These are phyloP conservation scores for Ehretia macrophylla DNA, from an alignment of 257 asterid genomes.

Conservation along the genomic window DNA sequence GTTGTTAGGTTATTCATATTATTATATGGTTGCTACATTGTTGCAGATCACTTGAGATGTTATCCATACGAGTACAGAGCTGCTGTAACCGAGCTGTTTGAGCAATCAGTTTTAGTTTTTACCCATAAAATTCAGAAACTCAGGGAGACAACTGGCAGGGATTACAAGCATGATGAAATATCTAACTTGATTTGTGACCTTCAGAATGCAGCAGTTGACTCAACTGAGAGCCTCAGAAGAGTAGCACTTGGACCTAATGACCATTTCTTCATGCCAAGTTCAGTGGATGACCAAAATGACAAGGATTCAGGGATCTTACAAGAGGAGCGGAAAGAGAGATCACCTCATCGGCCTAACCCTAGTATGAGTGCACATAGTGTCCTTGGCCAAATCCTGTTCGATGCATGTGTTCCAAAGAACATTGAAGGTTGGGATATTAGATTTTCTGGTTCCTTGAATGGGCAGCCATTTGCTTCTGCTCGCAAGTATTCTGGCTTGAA, in stretches of 20 bases:
- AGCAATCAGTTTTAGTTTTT: constrained; percentile 54
- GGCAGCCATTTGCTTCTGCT: constrained; percentile 59
- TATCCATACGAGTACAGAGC: constrained; percentile 44
- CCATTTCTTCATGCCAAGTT: constrained; percentile 79
- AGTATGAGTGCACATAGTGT: constrained; percentile 67
- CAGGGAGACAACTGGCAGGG: constrained; percentile 47
- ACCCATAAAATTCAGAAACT: constrained; percentile 50
- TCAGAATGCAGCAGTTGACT: constrained; percentile 82
- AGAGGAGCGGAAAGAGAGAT: constrained; percentile 50
- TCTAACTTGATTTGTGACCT: constrained; percentile 76
- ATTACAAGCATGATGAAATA: constrained; percentile 44
- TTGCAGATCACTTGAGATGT: constrained; percentile 50
- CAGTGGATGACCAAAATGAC: constrained; percentile 40
- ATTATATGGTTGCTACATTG: neutral
- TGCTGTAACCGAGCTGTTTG: constrained; percentile 58
- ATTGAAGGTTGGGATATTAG: constrained; percentile 89
- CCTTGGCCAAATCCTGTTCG: constrained; percentile 78
- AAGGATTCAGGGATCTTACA: constrained; percentile 33
- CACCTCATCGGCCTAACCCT: constrained; percentile 41
- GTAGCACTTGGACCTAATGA: constrained; percentile 70
- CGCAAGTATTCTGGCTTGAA: constrained; percentile 46
- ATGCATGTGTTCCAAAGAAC: constrained; percentile 81
- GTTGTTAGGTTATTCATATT: too few relatives aligned
- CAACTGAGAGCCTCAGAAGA: constrained; percentile 73
- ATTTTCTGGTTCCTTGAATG: constrained; percentile 61